Conservation (phyloP, 2,329 filamentous ascomycete species). For the Colletotrichum filicis region DNA sequence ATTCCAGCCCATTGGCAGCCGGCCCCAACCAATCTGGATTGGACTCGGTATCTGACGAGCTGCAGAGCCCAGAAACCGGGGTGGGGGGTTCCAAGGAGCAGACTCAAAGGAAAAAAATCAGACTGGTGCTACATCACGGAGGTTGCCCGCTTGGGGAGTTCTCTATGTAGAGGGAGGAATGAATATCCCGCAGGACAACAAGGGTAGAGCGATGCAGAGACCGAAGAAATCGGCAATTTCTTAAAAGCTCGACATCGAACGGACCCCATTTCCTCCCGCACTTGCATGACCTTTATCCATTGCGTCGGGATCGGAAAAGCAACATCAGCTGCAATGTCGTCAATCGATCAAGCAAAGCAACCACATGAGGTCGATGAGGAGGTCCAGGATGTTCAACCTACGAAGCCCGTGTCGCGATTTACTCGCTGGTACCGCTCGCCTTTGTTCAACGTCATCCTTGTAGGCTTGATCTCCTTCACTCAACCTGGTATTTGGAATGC, state of each 20-base stretch:
- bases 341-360: conserved; percentile 21
- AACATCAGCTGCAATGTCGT: conserved; percentile 16
- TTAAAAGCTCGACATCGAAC: neutral
- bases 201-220: neutral
- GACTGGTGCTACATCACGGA: conserved; percentile 2
- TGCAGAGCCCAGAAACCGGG: neutral
- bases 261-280: neutral
- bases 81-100: neutral
- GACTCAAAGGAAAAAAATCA: neutral
- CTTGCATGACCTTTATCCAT: conserved; percentile 16
- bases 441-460: conserved; percentile 57
- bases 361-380: conserved; percentile 20
- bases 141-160: neutral
- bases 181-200: neutral
- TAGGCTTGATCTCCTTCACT: conserved; percentile 56
- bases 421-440: conserved; percentile 55
- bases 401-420: conserved; percentile 43
- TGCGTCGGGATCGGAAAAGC: conserved; percentile 15
- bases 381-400: conserved; percentile 11
- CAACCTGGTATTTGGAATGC: conserved; percentile 61
- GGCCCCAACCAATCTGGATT: conserved; percentile 3
- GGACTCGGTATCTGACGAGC: neutral
- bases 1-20: neutral
- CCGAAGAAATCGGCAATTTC: neutral
- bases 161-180: neutral